A percentile compares a stretch with the other conserved stretches of the same genome.
phyloP scores from a whole-genome alignment of 1,284 basidiomycete genomes.

The Ustilago curta region DNA sequence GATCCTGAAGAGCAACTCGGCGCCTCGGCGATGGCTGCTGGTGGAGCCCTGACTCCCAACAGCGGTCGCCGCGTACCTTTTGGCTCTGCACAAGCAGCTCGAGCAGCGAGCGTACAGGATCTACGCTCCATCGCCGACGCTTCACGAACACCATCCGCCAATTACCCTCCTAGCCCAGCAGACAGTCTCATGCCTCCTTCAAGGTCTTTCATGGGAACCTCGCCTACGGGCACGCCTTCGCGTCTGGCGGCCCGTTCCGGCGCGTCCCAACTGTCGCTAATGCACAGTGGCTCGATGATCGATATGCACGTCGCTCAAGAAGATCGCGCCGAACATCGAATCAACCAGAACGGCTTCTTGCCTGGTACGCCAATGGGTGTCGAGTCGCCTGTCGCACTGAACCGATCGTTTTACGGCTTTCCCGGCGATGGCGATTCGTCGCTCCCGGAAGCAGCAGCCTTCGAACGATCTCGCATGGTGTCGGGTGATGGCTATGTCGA shows the following conservation, averaged over 20 bases:
- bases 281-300: conserved; percentile 70
- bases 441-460: conserved; percentile 32
- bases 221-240: conserved; percentile 38
- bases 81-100: conserved; percentile 34
- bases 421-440: conserved; percentile 55
- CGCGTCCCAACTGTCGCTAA: conserved; percentile 65
- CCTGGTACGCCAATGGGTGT: conserved; percentile 46
- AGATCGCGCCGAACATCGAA: conserved; percentile 51
- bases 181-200: conserved; percentile 59
- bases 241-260: conserved; percentile 39
- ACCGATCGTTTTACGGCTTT: conserved; percentile 56
- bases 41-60: conserved; percentile 16
- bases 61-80: conserved; percentile 30
- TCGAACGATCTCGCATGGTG: conserved; percentile 41
- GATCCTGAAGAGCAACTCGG: conserved; percentile 25
- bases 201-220: conserved; percentile 54
- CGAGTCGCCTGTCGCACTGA: conserved; percentile 46
- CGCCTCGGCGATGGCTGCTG: conserved; percentile 1
- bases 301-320: conserved; percentile 71
- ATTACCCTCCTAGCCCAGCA: conserved; percentile 32
- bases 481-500: conserved; percentile 47
- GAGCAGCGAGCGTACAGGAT: conserved; percentile 55
- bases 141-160: conserved; percentile 32
- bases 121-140: conserved; percentile 45
- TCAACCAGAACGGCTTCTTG: conserved; percentile 56